A percentile compares a stretch with the other conserved stretches of the same genome.
phyloP scores from a whole-genome alignment of 768 basidiomycete genomes.

The Cantharellus anzutake region DNA sequence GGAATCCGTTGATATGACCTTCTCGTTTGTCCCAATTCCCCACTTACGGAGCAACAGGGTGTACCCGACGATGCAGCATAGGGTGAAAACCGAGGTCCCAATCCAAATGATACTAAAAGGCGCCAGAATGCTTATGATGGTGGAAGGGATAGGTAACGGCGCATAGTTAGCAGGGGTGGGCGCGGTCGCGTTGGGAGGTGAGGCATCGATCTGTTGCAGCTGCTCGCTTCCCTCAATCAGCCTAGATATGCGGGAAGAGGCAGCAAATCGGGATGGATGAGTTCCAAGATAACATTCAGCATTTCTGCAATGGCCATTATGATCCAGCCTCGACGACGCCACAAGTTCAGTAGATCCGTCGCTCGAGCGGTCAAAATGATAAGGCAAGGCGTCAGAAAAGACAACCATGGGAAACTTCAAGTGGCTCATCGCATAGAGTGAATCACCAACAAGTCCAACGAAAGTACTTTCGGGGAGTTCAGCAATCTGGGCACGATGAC shows the following conservation, averaged over 20 bases:
- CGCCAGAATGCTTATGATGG: no score
- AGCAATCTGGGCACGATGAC: constrained; percentile 15
- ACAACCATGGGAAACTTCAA: constrained; percentile 62
- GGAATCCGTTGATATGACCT: no score
- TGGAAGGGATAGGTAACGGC: no score
- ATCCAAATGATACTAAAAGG: no score
- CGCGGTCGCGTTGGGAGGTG: no score
- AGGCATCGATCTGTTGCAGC: no score
- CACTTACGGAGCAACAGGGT: no score
- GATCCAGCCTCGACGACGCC: not conserved
- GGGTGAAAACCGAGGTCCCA: no score
- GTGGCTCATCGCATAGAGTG: constrained; percentile 75
- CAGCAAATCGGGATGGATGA: constrained; percentile 5
- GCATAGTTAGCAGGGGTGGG: no score
- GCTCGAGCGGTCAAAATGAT: not conserved
- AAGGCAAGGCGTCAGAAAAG: constrained; percentile 14
- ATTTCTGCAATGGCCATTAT: constrained; percentile 1
- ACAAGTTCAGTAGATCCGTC: not conserved
- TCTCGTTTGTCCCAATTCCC: no score
- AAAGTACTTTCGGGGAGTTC: constrained; percentile 43
- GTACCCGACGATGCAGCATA: no score
- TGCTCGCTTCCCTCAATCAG: not conserved
- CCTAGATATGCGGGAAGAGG: constrained; percentile 4
- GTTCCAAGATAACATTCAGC: constrained; percentile 10
- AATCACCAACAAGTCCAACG: constrained; percentile 59